Evolutionary conservation across 2,329 filamentous ascomycete species (phyloP).

Genomic region (Pseudonectria buxi): DNA sequence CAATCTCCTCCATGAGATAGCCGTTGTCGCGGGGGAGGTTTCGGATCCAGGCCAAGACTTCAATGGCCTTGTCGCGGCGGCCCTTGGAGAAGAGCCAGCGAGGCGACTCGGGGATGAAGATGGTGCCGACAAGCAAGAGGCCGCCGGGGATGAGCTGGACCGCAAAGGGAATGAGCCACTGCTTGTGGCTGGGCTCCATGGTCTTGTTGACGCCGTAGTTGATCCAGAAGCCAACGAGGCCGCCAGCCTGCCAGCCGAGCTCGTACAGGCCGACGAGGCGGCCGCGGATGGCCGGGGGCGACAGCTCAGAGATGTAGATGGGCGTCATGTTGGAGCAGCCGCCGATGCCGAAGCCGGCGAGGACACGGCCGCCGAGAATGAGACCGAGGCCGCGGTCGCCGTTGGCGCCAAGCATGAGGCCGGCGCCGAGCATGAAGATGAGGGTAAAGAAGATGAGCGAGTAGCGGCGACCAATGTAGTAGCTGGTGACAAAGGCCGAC

Average conservation of each 20-base stretch:
- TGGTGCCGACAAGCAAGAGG: constrained; percentile 50
- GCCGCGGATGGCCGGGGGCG: constrained; percentile 57
- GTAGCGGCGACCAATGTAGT: constrained; percentile 60
- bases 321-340: constrained; percentile 57
- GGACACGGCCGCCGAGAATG: constrained; percentile 55
- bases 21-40: constrained; percentile 47
- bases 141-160: constrained; percentile 63
- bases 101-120: constrained; percentile 59
- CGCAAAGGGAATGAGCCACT: constrained; percentile 60
- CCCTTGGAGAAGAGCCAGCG: constrained; percentile 63
- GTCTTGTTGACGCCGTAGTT: constrained; percentile 53
- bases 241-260: constrained; percentile 57
- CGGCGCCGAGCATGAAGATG: constrained; percentile 64
- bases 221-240: constrained; percentile 59
- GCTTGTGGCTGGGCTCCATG: constrained; percentile 38
- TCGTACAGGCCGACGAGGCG: constrained; percentile 62
- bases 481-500: constrained; percentile 57
- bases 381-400: constrained; percentile 55
- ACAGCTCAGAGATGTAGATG: constrained; percentile 54
- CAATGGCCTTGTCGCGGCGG: constrained; percentile 50
- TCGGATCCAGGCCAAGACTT: constrained; percentile 58
- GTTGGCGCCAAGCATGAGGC: constrained; percentile 64
- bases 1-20: constrained; percentile 69
- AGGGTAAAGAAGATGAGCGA: constrained; percentile 54
- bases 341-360: constrained; percentile 58